phyloP scores from a whole-genome alignment of 208 protist species.

The Wallacemonas sp. region DNA sequence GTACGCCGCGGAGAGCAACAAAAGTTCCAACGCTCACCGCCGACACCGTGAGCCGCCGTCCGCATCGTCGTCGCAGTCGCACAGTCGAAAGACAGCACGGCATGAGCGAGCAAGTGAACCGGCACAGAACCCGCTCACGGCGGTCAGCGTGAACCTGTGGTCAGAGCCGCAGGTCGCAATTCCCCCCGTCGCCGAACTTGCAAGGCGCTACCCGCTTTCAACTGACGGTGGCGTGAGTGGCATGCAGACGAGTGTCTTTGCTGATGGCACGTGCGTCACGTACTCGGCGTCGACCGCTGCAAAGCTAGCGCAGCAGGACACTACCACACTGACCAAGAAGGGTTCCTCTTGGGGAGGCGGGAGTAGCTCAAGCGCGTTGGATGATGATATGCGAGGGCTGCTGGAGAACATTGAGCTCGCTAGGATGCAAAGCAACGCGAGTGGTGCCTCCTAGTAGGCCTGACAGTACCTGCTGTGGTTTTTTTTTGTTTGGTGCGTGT shows the following conservation, averaged over 20 bases:
- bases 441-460: background rate
- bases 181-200: slow-evolving; percentile 34
- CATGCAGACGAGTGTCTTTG: slow-evolving; percentile 73
- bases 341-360: slow-evolving; percentile 15
- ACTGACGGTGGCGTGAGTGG: slow-evolving; percentile 18
- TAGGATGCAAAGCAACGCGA: slow-evolving; percentile 45
- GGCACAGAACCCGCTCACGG: slow-evolving; percentile 31
- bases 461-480: background rate
- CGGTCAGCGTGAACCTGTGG: slow-evolving; percentile 73
- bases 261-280: slow-evolving; percentile 74
- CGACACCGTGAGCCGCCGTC: background rate
- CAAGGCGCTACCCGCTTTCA: slow-evolving; percentile 47
- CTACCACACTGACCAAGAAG: slow-evolving; percentile 20
- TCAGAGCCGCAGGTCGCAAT: slow-evolving; percentile 40
- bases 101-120: background rate
- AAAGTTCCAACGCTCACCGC: too few relatives aligned
- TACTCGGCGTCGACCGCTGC: slow-evolving; percentile 63
- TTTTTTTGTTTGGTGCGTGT: too few relatives aligned
- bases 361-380: slow-evolving; percentile 26
- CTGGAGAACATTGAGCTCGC: slow-evolving; percentile 84
- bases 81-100: too few relatives aligned
- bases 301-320: slow-evolving; percentile 29
- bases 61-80: background rate
- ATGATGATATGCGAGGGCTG: slow-evolving; percentile 74
- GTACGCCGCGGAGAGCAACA: too few relatives aligned